Conservation (phyloP, 2,329 filamentous ascomycete genomes). For the Leptographium procerum region DNA sequence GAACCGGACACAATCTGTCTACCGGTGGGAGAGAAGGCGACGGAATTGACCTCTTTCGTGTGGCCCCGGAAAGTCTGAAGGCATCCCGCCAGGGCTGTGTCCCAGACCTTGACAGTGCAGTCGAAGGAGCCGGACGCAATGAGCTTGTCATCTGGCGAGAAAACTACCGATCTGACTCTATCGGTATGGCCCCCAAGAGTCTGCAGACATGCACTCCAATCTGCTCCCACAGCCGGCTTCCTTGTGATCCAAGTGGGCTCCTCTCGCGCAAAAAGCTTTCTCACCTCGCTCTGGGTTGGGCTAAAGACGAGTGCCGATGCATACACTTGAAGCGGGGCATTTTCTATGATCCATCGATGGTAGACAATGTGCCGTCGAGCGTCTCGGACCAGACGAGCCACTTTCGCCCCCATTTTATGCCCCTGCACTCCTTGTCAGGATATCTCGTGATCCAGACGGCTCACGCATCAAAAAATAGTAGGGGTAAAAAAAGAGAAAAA, state of each 20-base stretch:
- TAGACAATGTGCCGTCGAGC: background rate
- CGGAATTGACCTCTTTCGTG: too few species aligned
- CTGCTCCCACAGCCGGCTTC: background rate
- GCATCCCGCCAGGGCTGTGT: background rate
- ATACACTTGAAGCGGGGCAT: constrained; percentile 3
- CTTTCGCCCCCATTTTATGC: background rate
- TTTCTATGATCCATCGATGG: background rate
- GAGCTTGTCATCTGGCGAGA: background rate
- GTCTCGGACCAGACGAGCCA: background rate
- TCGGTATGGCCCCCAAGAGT: background rate
- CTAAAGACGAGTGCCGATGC: constrained; percentile 3
- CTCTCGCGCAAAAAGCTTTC: background rate
- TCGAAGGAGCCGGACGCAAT: constrained; percentile 2
- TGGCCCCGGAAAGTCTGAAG: background rate
- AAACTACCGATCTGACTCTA: background rate
- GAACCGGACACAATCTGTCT: too few species aligned
- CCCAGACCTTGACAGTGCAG: constrained; percentile 4
- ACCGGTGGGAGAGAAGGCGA: too few species aligned
- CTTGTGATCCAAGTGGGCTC: too few species aligned
- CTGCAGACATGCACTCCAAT: background rate
- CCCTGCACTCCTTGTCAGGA: too few species aligned
- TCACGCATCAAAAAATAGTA: background rate
- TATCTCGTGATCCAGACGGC: too few species aligned
- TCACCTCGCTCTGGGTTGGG: background rate
- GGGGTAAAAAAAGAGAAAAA: background rate